Percentiles rank a stretch among this genome's conserved stretches.
These are phyloP conservation scores for Cyclanthera cordifolia DNA, from an alignment of 306 rosid genomes.

Conservation along the genomic window DNA sequence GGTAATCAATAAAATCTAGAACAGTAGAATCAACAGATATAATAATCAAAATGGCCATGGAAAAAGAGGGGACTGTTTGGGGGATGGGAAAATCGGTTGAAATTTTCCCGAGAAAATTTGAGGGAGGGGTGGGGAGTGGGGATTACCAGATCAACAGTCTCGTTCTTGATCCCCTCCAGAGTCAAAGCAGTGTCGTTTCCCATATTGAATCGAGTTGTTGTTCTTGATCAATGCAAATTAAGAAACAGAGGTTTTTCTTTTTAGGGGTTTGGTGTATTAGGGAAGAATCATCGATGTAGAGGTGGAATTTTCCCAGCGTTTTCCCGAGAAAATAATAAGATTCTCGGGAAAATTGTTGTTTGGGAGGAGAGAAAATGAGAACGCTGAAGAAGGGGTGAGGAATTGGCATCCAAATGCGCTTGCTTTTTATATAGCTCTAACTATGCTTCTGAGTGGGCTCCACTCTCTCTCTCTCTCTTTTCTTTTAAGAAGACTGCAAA, in stretches of 20 bases:
- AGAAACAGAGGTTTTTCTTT: neutral
- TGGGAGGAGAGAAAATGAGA: neutral
- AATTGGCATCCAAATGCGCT: neutral
- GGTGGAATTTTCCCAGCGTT: neutral
- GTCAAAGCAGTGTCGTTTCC: conserved; percentile 21
- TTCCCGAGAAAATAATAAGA: conserved; percentile 7
- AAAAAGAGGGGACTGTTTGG: neutral
- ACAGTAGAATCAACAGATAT: neutral
- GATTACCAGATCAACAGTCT: conserved; percentile 87
- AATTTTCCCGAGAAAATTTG: neutral
- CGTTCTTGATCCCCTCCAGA: conserved; percentile 79
- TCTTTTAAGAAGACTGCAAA: no score
- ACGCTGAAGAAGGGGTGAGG: neutral
- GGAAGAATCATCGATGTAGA: neutral
- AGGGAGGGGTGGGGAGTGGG: neutral
- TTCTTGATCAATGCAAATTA: neutral
- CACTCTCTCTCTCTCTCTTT: neutral
- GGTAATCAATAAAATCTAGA: neutral
- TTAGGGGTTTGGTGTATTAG: neutral
- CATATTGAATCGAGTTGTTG: neutral
- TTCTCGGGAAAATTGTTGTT: conserved; percentile 7
- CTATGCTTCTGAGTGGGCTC: neutral
- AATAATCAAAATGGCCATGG: neutral
- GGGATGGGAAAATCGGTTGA: neutral
- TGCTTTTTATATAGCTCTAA: conserved; percentile 9